phyloP scores from a whole-genome alignment of 441 rosid species.

The Syzygium malaccense region DNA sequence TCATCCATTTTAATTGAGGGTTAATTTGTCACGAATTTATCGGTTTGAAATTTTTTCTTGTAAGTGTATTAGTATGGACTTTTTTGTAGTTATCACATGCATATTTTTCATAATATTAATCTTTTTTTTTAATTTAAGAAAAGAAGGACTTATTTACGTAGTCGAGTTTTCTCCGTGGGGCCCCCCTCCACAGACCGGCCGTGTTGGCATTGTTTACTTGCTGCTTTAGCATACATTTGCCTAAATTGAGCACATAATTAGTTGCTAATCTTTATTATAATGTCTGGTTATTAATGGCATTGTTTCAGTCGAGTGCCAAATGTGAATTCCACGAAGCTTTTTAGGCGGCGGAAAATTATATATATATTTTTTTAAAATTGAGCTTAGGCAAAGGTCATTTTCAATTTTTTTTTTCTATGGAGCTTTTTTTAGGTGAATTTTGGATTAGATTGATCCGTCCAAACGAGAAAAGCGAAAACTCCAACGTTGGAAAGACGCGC shows the following conservation, averaged over 20 bases:
- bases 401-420: not conserved
- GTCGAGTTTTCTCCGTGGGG: not conserved
- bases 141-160: not conserved
- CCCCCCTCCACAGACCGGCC: not conserved
- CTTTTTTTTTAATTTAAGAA: not conserved
- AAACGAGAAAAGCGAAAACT: not conserved
- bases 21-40: too few relatives aligned
- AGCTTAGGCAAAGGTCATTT: not conserved
- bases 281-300: not conserved
- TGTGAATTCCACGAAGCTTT: not conserved
- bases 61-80: fast-evolving
- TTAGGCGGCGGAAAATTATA: not conserved
- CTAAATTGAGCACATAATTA: not conserved
- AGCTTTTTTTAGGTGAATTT: not conserved
- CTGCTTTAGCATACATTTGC: not conserved
- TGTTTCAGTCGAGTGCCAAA: not conserved
- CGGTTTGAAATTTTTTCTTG: too few relatives aligned
- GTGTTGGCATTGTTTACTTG: not conserved
- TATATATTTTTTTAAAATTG: not conserved
- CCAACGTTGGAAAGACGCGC: not conserved
- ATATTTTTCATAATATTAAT: not conserved
- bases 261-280: not conserved
- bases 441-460: not conserved
- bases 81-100: too few relatives aligned
- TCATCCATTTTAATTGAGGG: too few relatives aligned